Base-by-base conservation (phyloP, 1,284 basidiomycete species). In the Microbotryum intermedium region DNA sequence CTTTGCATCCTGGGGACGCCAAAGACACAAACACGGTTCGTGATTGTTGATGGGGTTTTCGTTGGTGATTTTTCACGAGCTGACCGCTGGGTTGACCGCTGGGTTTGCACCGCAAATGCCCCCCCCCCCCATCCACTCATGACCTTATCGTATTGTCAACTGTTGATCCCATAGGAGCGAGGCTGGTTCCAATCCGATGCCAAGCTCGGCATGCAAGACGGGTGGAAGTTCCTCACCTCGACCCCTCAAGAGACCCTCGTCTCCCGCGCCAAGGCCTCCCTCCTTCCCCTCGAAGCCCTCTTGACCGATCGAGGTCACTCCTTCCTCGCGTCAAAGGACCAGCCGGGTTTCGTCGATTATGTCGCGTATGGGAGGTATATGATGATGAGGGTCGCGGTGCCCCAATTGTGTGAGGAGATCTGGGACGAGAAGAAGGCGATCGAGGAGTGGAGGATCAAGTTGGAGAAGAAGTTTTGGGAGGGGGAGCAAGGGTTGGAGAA, bases 361-460 rank as follows among this genome's bases (percentile, higher is more conserved):
- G 16, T 64, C 29, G 49, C 46, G 1, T 64, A 60, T 26, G 56
- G 58, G 3, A 57, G 60, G 4, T 64, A 64, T 42, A 51, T 55
- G 43, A 60, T 64, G 62, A 64, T 64, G 62, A 51, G 51, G n/a
- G 23, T 53, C 6, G 48, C 51, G 16, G 55, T 53, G 11, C 58
- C 62, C 2, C 20, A 42, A 5, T 39, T 60, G 9, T 46, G 55
- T 13, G n/a, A 45, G 18, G 55, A 57, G 3, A 53, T 64, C 20
- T 64, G 58, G 57, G 42, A 49, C n/a, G 45, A 58, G 18, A 34
- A 18, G 6, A 42, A 10, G 13, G n/a, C 11, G 34, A 29, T 29
- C 53, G 63, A 6, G 68, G 46, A 49, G 52, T 66, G 4, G 74
- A 72, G 30, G 34, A 75, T 45, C 55, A 73, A 74, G 62, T 77